Conservation (phyloP, 2,329 filamentous ascomycete species). For the Xenoacremonium recifei region DNA sequence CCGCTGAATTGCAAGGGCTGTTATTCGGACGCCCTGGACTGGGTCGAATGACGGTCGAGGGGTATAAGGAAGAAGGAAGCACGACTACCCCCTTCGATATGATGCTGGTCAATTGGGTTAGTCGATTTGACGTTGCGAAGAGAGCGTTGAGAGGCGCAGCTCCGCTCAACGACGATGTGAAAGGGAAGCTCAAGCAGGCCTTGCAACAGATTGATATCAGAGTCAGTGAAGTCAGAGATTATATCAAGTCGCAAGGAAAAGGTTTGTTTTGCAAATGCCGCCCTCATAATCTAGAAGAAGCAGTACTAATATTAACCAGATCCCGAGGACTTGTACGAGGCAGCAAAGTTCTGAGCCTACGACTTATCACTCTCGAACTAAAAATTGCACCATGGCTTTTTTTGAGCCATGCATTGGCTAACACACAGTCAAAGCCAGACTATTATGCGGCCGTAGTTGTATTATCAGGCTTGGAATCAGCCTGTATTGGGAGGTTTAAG, state of each 20-base stretch:
- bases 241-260: constrained; percentile 51
- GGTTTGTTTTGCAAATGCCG: constrained; percentile 43
- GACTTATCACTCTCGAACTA: no score
- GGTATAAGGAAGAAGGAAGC: constrained; percentile 63
- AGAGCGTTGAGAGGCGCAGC: constrained; percentile 50
- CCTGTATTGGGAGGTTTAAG: no score
- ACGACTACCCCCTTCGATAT: constrained; percentile 70
- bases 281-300: no score
- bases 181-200: constrained; percentile 42
- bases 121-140: constrained; percentile 57
- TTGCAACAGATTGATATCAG: constrained; percentile 46
- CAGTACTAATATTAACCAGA: no score
- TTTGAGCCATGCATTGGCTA: no score
- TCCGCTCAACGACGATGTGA: constrained; percentile 46
- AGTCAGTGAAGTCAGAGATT: constrained; percentile 48
- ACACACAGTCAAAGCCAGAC: no score
- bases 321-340: constrained; percentile 19
- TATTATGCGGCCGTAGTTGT: no score
- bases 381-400: no score
- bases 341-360: constrained; percentile 20
- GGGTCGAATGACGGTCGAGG: constrained; percentile 53
- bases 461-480: no score
- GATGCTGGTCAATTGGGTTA: constrained; percentile 63
- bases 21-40: constrained; percentile 56
- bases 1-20: constrained; percentile 57